These are phyloP conservation scores for Microascus cirrosus DNA, from an alignment of 2,329 filamentous ascomycete genomes.

Conservation along the genomic window DNA sequence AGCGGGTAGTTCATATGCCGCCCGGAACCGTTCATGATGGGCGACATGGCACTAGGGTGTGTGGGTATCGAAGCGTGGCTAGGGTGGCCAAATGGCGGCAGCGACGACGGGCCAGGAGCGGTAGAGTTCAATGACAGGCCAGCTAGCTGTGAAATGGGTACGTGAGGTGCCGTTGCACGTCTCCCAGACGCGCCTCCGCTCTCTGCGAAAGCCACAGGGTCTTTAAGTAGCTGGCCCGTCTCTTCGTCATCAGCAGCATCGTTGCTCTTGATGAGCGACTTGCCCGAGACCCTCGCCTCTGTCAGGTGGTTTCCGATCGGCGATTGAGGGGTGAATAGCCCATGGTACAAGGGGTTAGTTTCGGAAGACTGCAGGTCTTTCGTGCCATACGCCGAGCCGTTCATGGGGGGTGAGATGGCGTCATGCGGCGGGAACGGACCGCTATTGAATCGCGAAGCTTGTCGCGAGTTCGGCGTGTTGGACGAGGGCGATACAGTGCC, in stretches of 20 bases:
- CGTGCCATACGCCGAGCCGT: slow-evolving; percentile 35
- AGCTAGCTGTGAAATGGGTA: slow-evolving; percentile 58
- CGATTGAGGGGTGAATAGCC: slow-evolving; percentile 61
- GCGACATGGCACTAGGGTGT: slow-evolving; percentile 41
- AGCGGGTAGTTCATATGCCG: slow-evolving; percentile 18
- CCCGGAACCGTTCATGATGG: slow-evolving; percentile 25
- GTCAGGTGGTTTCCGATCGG: slow-evolving; percentile 60
- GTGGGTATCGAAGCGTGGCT: slow-evolving; percentile 11
- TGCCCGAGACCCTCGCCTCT: slow-evolving; percentile 54
- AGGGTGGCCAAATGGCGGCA: slow-evolving; percentile 32
- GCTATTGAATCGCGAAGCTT: slow-evolving; percentile 45
- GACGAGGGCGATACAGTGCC: slow-evolving; percentile 20
- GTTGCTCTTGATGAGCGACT: slow-evolving; percentile 62
- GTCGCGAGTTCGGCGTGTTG: slow-evolving; percentile 26
- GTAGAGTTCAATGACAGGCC: slow-evolving; percentile 60
- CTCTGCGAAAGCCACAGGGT: slow-evolving; percentile 63
- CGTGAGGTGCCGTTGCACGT: slow-evolving; percentile 59
- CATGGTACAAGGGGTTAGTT: slow-evolving; percentile 42
- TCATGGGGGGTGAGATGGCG: slow-evolving; percentile 50
- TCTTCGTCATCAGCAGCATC: slow-evolving; percentile 56
- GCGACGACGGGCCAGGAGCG: slow-evolving; percentile 36
- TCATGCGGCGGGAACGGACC: slow-evolving; percentile 51
- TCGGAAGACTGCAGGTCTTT: slow-evolving; percentile 51
- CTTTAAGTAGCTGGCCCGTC: slow-evolving; percentile 59
- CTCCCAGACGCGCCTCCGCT: slow-evolving; percentile 31